These are phyloP conservation scores for Bonnemaisonia californica DNA, from an alignment of 31 red algal species.

Conservation along the genomic window DNA sequence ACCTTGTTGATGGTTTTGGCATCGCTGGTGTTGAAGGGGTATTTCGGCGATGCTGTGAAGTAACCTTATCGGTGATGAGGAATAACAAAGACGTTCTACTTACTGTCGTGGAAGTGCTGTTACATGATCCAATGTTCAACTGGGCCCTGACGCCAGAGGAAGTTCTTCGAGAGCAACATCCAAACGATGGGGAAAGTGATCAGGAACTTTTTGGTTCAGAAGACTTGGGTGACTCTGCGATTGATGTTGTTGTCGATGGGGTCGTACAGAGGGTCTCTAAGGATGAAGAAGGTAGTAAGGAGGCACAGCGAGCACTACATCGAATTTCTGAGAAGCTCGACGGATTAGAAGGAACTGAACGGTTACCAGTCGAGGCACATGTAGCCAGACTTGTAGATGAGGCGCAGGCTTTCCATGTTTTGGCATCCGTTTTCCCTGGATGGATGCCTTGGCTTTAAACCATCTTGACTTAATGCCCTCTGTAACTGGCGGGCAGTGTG, in stretches of 20 bases:
- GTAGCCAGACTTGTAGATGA: conserved; percentile 89
- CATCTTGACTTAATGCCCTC: too few species aligned
- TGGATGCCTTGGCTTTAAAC: conserved; percentile 82
- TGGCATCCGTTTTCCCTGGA: conserved; percentile 84
- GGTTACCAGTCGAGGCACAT: conserved; percentile 89
- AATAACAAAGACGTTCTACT: conserved; percentile 76
- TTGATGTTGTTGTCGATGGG: conserved; percentile 27
- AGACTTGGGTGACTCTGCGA: not conserved
- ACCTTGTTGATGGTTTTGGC: conserved; percentile 93
- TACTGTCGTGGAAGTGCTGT: conserved; percentile 87
- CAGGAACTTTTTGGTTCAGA: conserved; percentile 16
- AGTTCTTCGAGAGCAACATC: conserved; percentile 61
- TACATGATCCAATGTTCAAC: conserved; percentile 96
- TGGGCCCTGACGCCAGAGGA: conserved; percentile 87
- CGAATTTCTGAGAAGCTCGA: conserved; percentile 84
- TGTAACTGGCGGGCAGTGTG: too few species aligned
- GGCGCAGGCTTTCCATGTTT: conserved; percentile 79
- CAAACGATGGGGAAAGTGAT: conserved; percentile 10
- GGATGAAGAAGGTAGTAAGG: conserved; percentile 50
- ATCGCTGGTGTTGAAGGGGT: conserved; percentile 88
- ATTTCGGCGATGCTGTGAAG: conserved; percentile 80
- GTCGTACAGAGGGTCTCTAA: conserved; percentile 41
- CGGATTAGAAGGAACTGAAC: conserved; percentile 81
- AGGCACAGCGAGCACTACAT: conserved; percentile 72
- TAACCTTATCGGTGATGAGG: conserved; percentile 79